Percentiles rank a stretch among this genome's conserved stretches.
These are phyloP conservation scores for Zygosaccharomyces kombuchaensis DNA, from an alignment of 805 yeast genomes.

Conservation along the genomic window DNA sequence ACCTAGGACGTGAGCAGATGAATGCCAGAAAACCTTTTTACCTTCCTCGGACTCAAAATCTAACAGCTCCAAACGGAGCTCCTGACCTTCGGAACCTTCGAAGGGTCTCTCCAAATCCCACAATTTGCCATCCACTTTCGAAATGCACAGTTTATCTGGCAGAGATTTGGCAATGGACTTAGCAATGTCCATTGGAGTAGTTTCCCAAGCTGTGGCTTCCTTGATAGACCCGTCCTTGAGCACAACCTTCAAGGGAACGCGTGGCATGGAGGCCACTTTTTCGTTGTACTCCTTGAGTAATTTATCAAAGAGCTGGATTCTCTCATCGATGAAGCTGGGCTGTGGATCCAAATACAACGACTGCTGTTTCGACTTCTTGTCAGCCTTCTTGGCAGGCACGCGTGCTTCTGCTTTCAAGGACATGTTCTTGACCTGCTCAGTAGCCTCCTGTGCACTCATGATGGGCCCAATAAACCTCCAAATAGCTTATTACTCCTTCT, in stretches of 20 bases:
- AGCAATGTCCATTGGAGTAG: conserved; percentile 85
- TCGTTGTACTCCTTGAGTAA: conserved; percentile 75
- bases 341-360: conserved; percentile 61
- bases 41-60: conserved; percentile 95
- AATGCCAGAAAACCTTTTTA: conserved; percentile 96
- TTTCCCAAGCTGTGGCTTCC: conserved; percentile 82
- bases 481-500: neutral
- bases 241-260: conserved; percentile 68
- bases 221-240: conserved; percentile 80
- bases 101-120: conserved; percentile 97
- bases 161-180: conserved; percentile 79
- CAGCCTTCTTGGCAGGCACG: conserved; percentile 26
- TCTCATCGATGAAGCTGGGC: conserved; percentile 78
- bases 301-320: conserved; percentile 74
- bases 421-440: conserved; percentile 41
- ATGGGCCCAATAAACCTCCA: neutral
- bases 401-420: conserved; percentile 33
- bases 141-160: conserved; percentile 81
- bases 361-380: conserved; percentile 42
- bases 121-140: conserved; percentile 82
- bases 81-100: conserved; percentile 49
- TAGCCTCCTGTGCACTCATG: conserved; percentile 27
- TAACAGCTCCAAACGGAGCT: conserved; percentile 60
- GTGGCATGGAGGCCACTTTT: conserved; percentile 55
- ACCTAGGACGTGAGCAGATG: conserved; percentile 96